Evolutionary conservation across 2,329 filamentous ascomycete genomes (phyloP), one percentile per base, ranked within the genome.

Genomic region (Colletotrichum navitas): DNA sequence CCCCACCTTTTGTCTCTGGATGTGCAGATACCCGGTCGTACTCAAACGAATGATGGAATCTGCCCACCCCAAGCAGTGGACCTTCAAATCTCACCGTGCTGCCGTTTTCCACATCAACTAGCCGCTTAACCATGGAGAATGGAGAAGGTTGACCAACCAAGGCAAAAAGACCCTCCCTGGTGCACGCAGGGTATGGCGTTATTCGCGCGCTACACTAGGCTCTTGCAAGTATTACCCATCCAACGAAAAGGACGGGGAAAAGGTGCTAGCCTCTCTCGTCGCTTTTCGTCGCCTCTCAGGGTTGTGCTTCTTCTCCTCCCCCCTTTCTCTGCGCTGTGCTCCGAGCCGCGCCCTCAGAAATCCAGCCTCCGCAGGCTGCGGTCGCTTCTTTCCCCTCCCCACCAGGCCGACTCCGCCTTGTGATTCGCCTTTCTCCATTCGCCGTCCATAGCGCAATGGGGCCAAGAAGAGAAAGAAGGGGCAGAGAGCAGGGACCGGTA

Each of bases 1-100:
- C 68, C 54, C 68, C 68, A 71, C 68, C 52, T 71, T 49, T 68
- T 59, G 59, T 68, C 65, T 63, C 68, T 71, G 68, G 52, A 63
- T 68, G 65, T 71, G 68, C 68, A 71, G 68, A 63, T 63, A 65
- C 45, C 68, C 59, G 39, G 68, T 52, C 65, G 68, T 71, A 71
- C 68, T 71, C 68, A 63, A 59, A 71, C 68, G 68, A 71, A 71
- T 71, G 68, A 68, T 68, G 68, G 59, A 71, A 71, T 71, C 65
- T 68, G 65, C 65, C 68, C 65, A 71, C 68, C 59, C 52, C 52
- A 39, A 71, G 47, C 32, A 68, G 68, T 71, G 68, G 68, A 71
- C 62, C 68, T 71, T 52, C 65, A 66, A 72, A 66, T 66, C 66
- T 72, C 70, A 66, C 70, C 70, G 56, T 71, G 61, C 67, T 66